Conservation (phyloP, 352 stramenopile species). For the Phytophthora crassamura region DNA sequence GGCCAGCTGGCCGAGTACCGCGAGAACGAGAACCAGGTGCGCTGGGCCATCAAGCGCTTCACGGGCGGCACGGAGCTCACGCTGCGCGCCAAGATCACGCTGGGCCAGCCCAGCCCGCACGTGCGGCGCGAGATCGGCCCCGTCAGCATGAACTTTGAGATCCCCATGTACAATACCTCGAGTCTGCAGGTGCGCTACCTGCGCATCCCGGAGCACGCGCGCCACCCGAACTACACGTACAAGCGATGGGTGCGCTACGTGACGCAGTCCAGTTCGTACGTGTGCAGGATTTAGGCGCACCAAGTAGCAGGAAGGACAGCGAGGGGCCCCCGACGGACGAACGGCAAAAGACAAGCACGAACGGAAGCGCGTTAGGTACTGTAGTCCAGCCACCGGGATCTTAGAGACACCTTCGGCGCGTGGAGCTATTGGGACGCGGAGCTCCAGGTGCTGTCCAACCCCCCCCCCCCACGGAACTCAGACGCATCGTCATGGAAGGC, state of each 20-base stretch:
- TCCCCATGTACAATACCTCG: slow-evolving; percentile 99
- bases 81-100: slow-evolving; percentile 93
- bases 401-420: slow-evolving; percentile 41
- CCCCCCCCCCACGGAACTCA: slow-evolving; percentile 22
- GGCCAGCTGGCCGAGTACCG: slow-evolving; percentile 96
- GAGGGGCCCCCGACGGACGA: slow-evolving; percentile 10
- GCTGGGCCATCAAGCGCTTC: slow-evolving; percentile 98
- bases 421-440: slow-evolving; percentile 24
- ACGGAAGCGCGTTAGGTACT: slow-evolving; percentile 25
- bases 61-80: slow-evolving; percentile 95
- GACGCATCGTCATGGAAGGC: slow-evolving; percentile 31
- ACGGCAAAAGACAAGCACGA: slow-evolving; percentile 19
- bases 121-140: slow-evolving; percentile 96
- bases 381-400: slow-evolving; percentile 33
- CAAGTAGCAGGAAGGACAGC: slow-evolving; percentile 25
- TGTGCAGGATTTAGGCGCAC: slow-evolving; percentile 93
- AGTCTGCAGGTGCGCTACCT: slow-evolving; percentile 98
- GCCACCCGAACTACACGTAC: slow-evolving; percentile 97
- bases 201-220: slow-evolving; percentile 95
- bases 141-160: slow-evolving; percentile 99
- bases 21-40: slow-evolving; percentile 94
- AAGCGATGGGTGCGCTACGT: slow-evolving; percentile 99
- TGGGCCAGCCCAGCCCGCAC: slow-evolving; percentile 76
- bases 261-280: slow-evolving; percentile 98
- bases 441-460: slow-evolving; percentile 17